phyloP scores from a whole-genome alignment of 108 stramenopile genomes.

The Cylindrotheca closterium region DNA sequence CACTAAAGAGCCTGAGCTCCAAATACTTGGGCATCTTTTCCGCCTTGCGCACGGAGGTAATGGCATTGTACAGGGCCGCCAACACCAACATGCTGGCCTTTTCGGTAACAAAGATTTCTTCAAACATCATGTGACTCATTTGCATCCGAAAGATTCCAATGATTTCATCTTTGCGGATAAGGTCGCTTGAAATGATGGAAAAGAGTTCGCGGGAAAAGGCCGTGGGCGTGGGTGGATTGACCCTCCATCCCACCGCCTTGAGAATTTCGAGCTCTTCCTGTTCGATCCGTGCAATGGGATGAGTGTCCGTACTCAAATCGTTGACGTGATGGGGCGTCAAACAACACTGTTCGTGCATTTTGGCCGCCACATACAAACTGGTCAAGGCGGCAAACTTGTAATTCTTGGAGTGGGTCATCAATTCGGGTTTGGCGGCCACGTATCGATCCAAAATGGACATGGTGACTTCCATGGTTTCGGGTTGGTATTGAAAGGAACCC shows the following conservation, averaged over 20 bases:
- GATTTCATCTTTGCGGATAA: not conserved
- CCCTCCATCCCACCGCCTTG: not conserved
- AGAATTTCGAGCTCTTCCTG: not conserved
- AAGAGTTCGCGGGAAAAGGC: not conserved
- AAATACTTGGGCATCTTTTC: not conserved
- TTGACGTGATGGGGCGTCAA: not conserved
- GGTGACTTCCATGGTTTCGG: not conserved
- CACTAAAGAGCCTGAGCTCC: not conserved
- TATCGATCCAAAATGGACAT: not conserved
- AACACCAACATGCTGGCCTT: not conserved
- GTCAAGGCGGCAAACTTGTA: not conserved
- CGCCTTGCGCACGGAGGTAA: not conserved
- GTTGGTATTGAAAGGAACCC: not conserved
- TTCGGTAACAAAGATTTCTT: not conserved
- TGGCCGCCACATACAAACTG: not conserved
- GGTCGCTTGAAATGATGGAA: not conserved
- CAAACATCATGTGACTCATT: not conserved
- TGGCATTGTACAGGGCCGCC: not conserved
- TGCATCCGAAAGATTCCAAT: not conserved
- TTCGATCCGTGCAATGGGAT: not conserved
- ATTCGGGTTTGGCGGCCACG: constrained; percentile 2
- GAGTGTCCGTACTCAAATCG: not conserved
- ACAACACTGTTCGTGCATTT: not conserved
- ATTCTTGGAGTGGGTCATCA: not conserved
- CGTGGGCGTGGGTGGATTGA: not conserved